Conservation (phyloP, 2,329 filamentous ascomycete genomes). For the Alternaria consortialis region DNA sequence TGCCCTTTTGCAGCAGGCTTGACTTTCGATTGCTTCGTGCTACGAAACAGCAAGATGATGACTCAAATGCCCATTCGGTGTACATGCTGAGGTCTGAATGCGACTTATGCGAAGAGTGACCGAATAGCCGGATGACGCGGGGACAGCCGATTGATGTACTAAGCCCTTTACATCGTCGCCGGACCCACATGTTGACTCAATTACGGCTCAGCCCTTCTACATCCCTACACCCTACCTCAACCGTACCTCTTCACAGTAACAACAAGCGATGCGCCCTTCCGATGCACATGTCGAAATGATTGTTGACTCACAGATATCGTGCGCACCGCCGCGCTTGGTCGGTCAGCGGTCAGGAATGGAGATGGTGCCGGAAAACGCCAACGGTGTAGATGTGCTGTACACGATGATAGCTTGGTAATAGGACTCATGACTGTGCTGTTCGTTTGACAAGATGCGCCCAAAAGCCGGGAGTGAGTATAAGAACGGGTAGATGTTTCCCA, state of each 20-base stretch:
- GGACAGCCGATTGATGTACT: background rate
- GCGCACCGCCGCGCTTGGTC: background rate
- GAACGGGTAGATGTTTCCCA: background rate
- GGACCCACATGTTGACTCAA: background rate
- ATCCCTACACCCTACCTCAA: background rate
- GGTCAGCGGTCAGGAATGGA: background rate
- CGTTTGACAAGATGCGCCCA: background rate
- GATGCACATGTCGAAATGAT: background rate
- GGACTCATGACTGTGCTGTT: background rate
- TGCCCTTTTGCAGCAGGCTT: background rate
- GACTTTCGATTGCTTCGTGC: background rate
- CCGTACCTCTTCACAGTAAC: background rate
- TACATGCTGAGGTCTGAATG: background rate
- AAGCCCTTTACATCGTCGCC: background rate
- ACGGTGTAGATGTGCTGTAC: background rate
- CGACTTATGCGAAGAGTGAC: background rate
- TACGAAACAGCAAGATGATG: background rate
- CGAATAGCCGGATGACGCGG: background rate
- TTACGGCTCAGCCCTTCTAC: background rate
- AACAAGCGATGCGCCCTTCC: conserved; percentile 2
- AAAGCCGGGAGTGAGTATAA: background rate
- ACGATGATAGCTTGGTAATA: background rate
- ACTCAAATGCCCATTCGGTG: background rate
- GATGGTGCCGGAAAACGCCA: background rate
- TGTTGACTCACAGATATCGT: background rate